Conservation (phyloP, 345 rosid genomes). For the Populus deltoides region DNA sequence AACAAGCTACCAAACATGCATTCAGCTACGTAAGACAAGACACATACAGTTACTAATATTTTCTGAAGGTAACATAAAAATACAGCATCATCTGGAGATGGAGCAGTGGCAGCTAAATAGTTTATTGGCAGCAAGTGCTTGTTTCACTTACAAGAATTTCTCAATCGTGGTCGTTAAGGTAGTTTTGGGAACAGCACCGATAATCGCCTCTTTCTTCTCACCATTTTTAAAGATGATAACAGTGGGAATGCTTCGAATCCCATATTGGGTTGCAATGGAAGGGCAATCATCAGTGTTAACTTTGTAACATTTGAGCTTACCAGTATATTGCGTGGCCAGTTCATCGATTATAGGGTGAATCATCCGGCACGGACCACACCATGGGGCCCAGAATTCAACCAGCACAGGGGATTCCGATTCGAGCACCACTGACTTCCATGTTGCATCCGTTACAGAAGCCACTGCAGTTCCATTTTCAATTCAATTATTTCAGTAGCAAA, state of each 20-base stretch:
- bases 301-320: conserved; percentile 49
- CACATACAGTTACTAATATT: conserved; percentile 2
- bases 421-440: conserved; percentile 41
- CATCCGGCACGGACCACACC: conserved; percentile 61
- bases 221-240: conserved; percentile 47
- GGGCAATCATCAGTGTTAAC: conserved; percentile 48
- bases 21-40: neutral
- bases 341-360: conserved; percentile 46
- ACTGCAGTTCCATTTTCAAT: conserved; percentile 19
- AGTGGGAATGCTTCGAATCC: conserved; percentile 54
- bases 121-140: conserved; percentile 2
- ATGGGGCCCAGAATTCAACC: conserved; percentile 59
- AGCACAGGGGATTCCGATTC: conserved; percentile 36
- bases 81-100: conserved; percentile 12
- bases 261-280: conserved; percentile 38
- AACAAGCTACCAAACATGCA: neutral
- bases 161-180: conserved; percentile 41
- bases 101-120: conserved; percentile 5
- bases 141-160: conserved; percentile 32
- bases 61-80: conserved; percentile 4
- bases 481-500: too few species aligned
- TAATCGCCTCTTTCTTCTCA: conserved; percentile 48
- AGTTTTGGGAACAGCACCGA: conserved; percentile 48
- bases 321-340: conserved; percentile 40
- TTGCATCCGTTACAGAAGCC: conserved; percentile 30